Percentiles rank a stretch among this genome's conserved stretches.
These are phyloP conservation scores for Pharus latifolius DNA, from an alignment of 176 grass and related monocot species.

Conservation along the genomic window DNA sequence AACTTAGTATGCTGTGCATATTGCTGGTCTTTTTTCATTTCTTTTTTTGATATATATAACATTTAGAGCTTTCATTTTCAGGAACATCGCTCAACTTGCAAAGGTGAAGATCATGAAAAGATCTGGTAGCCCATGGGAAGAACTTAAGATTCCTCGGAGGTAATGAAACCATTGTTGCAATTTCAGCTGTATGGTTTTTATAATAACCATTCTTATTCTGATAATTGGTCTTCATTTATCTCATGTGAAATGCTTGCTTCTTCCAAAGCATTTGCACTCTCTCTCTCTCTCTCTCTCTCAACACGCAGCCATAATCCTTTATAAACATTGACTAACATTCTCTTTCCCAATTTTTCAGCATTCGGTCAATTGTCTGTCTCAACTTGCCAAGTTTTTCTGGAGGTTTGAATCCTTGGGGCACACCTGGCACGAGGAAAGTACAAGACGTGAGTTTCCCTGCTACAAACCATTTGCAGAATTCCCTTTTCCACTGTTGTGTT, in stretches of 20 bases:
- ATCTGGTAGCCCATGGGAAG: slow-evolving; percentile 49
- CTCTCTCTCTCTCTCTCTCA: no score
- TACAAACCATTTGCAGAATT: neutral
- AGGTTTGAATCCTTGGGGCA: slow-evolving; percentile 79
- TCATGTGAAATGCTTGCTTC: neutral
- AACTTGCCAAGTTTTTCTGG: slow-evolving; percentile 82
- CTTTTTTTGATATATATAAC: no score
- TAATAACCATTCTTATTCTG: neutral
- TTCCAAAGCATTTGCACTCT: neutral
- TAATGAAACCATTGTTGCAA: slow-evolving; percentile 4
- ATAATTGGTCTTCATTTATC: neutral
- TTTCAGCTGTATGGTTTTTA: neutral
- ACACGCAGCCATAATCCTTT: neutral
- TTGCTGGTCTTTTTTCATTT: no score
- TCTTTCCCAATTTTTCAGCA: slow-evolving; percentile 27
- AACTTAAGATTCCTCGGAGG: slow-evolving; percentile 67
- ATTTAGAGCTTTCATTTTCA: slow-evolving; percentile 24
- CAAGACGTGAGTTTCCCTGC: slow-evolving; percentile 42
- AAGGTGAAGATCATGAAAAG: slow-evolving; percentile 86
- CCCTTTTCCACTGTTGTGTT: neutral
- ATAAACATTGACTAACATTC: neutral
- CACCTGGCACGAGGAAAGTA: slow-evolving; percentile 27
- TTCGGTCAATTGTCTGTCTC: slow-evolving; percentile 62
- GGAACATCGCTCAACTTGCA: slow-evolving; percentile 94
- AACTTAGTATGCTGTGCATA: no score